Evolutionary conservation across 169 alveolate species (phyloP), one percentile per base, ranked within the genome.

Genomic region (Ichthyophthirius multifiliis): DNA sequence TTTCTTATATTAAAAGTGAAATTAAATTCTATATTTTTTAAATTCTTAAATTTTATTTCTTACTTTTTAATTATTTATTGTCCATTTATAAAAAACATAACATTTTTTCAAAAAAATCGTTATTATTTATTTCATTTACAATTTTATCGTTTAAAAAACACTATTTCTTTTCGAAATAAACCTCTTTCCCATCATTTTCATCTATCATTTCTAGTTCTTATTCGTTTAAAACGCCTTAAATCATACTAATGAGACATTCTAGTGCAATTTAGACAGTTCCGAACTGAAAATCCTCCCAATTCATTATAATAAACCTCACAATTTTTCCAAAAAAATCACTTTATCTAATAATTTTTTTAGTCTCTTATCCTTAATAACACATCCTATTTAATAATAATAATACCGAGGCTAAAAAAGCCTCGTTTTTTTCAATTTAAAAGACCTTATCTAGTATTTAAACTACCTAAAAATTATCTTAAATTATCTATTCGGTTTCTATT

Each of bases 291-390:
- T 55, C 31, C 31, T 7, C 31, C 43, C 39, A 10, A 13, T 55
- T 39, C 13, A 27, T 39, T 10, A 55, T 4, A 34, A 55, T 55
- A 10, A 20, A 55, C 23, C 31, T 39, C 9, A 55, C 31, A 1
- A 55, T 55, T 27, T 55, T 55, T 23, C 31, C 31, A 18, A 39
- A 39, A 6, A 55, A 15, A 27, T 39, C 71, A 55, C 71, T 55
- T 27, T 55, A 34, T 23, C 71, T 55, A 6, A 27, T 20, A 1
- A 48, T 45, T 6, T 45, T 45, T n/a, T 67, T 67, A 1, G 77
- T 67, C 20, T 67, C 64, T 37, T 67, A 32, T 5, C 77, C 77
- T 67, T 67, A 18, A 39, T 67, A 37, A 32, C 55, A 35, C 45
- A 67, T 7, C 15, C 77, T 67, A 12, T 27, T 41, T 12, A 67